Percentiles rank a stretch among this genome's conserved stretches.
phyloP scores from a whole-genome alignment of 2,329 filamentous ascomycete species.

The Geosmithia putterillii region DNA sequence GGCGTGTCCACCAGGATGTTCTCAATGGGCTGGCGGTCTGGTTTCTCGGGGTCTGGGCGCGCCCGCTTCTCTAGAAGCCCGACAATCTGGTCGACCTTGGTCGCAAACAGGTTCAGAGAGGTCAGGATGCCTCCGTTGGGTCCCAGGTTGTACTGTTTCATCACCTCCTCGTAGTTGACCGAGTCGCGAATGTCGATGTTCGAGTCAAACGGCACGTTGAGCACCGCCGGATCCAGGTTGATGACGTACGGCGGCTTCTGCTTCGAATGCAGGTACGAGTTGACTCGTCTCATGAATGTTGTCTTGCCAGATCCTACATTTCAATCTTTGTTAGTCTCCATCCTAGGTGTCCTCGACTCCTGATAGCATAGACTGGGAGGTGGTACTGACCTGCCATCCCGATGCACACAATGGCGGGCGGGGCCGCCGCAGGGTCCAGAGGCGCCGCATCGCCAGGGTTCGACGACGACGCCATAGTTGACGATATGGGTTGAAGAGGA shows the following conservation, averaged over 20 bases:
- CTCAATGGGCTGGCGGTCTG: constrained; percentile 56
- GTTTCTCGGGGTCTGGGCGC: constrained; percentile 11
- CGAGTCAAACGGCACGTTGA: constrained; percentile 84
- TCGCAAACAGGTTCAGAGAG: constrained; percentile 89
- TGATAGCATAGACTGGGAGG: not conserved
- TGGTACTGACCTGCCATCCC: constrained; percentile 73
- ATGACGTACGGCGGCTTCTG: constrained; percentile 82
- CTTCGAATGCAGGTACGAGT: constrained; percentile 76
- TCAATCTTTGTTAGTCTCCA: too few relatives aligned
- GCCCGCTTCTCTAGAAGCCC: constrained; percentile 81
- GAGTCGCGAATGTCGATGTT: constrained; percentile 99
- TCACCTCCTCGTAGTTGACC: constrained; percentile 98
- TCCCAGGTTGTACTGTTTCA: constrained; percentile 97
- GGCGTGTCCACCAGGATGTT: constrained; percentile 92
- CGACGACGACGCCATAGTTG: constrained; percentile 17
- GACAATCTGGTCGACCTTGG: constrained; percentile 94
- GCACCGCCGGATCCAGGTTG: constrained; percentile 91
- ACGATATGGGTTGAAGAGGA: too few relatives aligned
- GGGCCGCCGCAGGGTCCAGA: constrained; percentile 26
- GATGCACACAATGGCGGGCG: constrained; percentile 80
- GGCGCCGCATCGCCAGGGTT: constrained; percentile 13
- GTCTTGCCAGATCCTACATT: constrained; percentile 90
- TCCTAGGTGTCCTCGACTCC: not conserved
- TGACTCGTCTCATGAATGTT: constrained; percentile 99
- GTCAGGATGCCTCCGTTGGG: constrained; percentile 96